Conservation (phyloP, 2,329 filamentous ascomycete genomes). For the Aspergillus bombycis region DNA sequence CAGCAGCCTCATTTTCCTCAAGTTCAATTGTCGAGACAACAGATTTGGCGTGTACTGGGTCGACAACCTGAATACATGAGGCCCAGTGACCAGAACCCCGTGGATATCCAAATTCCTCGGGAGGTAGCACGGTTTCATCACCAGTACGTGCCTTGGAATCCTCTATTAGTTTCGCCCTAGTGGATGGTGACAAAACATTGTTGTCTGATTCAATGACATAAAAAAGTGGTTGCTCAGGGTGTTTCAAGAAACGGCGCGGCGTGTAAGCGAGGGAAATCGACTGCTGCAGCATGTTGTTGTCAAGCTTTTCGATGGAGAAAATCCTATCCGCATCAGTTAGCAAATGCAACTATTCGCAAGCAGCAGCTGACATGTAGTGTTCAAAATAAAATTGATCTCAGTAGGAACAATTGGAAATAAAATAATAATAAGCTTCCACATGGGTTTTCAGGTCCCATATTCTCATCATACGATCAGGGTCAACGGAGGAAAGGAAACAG, state of each 20-base stretch:
- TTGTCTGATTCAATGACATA: slow-evolving; percentile 95
- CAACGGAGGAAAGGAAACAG: slow-evolving; percentile 17
- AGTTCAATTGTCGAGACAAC: slow-evolving; percentile 80
- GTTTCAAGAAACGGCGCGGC: slow-evolving; percentile 81
- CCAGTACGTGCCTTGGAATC: slow-evolving; percentile 73
- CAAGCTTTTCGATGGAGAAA: slow-evolving; percentile 85
- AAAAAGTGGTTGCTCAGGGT: slow-evolving; percentile 85
- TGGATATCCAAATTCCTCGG: slow-evolving; percentile 87
- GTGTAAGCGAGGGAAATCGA: slow-evolving; percentile 87
- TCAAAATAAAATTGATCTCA: slow-evolving; percentile 57
- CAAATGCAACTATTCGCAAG: neutral
- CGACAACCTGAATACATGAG: slow-evolving; percentile 90
- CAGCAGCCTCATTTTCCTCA: slow-evolving; percentile 86
- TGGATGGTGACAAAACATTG: slow-evolving; percentile 81
- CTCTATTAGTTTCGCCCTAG: slow-evolving; percentile 72
- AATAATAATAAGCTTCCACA: slow-evolving; percentile 52
- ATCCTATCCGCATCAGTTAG: slow-evolving; percentile 59
- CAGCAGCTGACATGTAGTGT: neutral
- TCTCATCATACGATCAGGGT: slow-evolving; percentile 49
- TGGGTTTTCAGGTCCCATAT: slow-evolving; percentile 39
- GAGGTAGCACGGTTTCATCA: slow-evolving; percentile 69
- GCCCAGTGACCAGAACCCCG: slow-evolving; percentile 86
- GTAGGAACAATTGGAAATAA: slow-evolving; percentile 93
- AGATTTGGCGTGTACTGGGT: slow-evolving; percentile 73
- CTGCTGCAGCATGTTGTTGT: slow-evolving; percentile 83